phyloP scores from a whole-genome alignment of 2,329 filamentous ascomycete genomes.

The Plectosphaerella cucumerina region DNA sequence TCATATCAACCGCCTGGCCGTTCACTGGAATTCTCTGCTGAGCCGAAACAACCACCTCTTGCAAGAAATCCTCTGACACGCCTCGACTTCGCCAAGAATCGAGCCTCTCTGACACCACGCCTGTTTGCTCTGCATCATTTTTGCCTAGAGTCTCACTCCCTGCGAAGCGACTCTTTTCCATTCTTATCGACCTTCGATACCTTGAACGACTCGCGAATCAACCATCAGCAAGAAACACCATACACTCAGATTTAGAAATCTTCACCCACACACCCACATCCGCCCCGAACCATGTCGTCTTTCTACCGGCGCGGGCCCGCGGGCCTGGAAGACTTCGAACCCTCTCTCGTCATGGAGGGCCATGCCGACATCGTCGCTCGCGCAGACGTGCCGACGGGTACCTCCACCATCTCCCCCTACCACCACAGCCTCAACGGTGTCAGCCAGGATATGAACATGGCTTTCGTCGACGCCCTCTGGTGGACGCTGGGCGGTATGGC shows the following conservation, averaged over 20 bases:
- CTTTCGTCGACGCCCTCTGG: slow-evolving; percentile 56
- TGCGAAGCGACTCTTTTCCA: not conserved
- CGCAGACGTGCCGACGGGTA: slow-evolving; percentile 20
- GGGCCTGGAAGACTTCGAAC: slow-evolving; percentile 21
- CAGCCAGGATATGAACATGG: slow-evolving; percentile 52
- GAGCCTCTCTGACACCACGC: no score
- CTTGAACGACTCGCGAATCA: not conserved
- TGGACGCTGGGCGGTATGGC: slow-evolving; percentile 55
- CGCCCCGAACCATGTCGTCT: slow-evolving; percentile 21
- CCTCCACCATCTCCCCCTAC: slow-evolving; percentile 51
- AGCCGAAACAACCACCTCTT: not conserved
- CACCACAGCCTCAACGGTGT: slow-evolving; percentile 55
- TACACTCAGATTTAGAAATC: slow-evolving; percentile 3
- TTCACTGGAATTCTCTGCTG: no score
- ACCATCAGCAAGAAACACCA: not conserved
- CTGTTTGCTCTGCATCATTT: no score
- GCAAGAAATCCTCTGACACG: not conserved
- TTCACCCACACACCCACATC: slow-evolving; percentile 3
- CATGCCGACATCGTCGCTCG: slow-evolving; percentile 16
- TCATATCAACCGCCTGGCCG: not conserved
- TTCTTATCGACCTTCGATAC: not conserved
- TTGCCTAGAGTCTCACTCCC: not conserved
- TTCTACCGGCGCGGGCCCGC: slow-evolving; percentile 21
- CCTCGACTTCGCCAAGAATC: not conserved
- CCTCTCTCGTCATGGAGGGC: slow-evolving; percentile 25